Conservation (phyloP, 306 rosid species). For the Senna tora region DNA sequence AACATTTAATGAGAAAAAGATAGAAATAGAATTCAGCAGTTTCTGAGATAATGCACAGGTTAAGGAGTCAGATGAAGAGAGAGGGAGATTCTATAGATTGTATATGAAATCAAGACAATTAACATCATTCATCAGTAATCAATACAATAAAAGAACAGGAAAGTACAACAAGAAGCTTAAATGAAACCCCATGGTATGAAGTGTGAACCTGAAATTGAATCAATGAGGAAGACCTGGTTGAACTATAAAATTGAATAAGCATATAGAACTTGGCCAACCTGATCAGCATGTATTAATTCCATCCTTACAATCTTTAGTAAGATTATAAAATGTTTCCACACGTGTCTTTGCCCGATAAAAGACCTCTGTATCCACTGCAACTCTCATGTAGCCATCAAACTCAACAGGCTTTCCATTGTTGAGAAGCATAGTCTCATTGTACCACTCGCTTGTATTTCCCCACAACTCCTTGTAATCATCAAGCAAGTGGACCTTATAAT, state of each 20-base stretch:
- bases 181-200: slow-evolving; percentile 44
- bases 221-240: slow-evolving; percentile 31
- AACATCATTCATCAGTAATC: slow-evolving; percentile 44
- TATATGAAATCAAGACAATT: slow-evolving; percentile 42
- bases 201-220: slow-evolving; percentile 50
- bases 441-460: slow-evolving; percentile 92
- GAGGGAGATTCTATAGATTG: slow-evolving; percentile 43
- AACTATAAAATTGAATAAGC: slow-evolving; percentile 39
- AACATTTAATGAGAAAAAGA: slow-evolving; percentile 6
- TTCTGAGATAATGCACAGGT: slow-evolving; percentile 25
- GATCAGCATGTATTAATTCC: slow-evolving; percentile 92
- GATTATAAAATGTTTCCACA: slow-evolving; percentile 87
- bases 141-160: slow-evolving; percentile 52
- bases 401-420: slow-evolving; percentile 83
- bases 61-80: slow-evolving; percentile 20
- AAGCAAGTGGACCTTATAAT: slow-evolving; percentile 88
- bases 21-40: slow-evolving; percentile 18
- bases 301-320: slow-evolving; percentile 94
- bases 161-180: slow-evolving; percentile 47
- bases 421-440: slow-evolving; percentile 69
- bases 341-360: slow-evolving; percentile 85
- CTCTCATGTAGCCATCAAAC: slow-evolving; percentile 99
- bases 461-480: slow-evolving; percentile 92
- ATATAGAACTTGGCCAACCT: slow-evolving; percentile 39
- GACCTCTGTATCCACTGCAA: slow-evolving; percentile 94